These are phyloP conservation scores for Colletotrichum lentis DNA, from an alignment of 2,329 filamentous ascomycete genomes.

Conservation along the genomic window DNA sequence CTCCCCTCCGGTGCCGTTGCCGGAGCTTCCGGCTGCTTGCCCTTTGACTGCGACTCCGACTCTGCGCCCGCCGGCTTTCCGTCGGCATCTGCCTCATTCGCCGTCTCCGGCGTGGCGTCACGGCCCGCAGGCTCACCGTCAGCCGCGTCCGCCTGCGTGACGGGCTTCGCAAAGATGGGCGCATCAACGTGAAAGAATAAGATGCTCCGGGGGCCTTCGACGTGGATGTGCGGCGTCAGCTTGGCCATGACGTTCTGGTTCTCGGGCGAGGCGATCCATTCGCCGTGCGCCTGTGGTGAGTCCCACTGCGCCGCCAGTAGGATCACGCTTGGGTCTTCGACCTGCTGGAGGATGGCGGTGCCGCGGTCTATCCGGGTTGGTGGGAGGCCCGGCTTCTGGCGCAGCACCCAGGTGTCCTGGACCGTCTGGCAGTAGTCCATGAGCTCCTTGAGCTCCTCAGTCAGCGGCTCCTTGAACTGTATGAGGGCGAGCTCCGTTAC, in stretches of 20 bases:
- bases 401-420: conserved; percentile 53
- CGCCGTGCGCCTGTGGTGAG: conserved; percentile 50
- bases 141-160: conserved; percentile 1
- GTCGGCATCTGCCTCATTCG: not conserved
- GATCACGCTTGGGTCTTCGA: conserved; percentile 49
- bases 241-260: conserved; percentile 50
- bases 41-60: conserved; percentile 11
- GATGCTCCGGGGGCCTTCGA: conserved; percentile 45
- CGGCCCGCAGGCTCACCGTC: conserved; percentile 2
- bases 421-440: conserved; percentile 46
- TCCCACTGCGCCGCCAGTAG: conserved; percentile 58
- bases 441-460: conserved; percentile 46
- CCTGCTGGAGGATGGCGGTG: conserved; percentile 47
- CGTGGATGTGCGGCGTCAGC: conserved; percentile 47
- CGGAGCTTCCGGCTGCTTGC: conserved; percentile 18
- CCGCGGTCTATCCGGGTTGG: conserved; percentile 48
- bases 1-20: conserved; percentile 4
- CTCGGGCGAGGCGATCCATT: conserved; percentile 55
- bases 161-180: conserved; percentile 40
- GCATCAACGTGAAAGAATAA: conserved; percentile 53
- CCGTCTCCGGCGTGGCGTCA: not conserved
- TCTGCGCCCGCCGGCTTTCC: not conserved
- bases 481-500: conserved; percentile 54
- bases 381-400: conserved; percentile 47
- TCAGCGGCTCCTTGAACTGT: conserved; percentile 44